Evolutionary conservation across 208 protist species (phyloP).

Genomic region (Crithidia acanthocephali): DNA sequence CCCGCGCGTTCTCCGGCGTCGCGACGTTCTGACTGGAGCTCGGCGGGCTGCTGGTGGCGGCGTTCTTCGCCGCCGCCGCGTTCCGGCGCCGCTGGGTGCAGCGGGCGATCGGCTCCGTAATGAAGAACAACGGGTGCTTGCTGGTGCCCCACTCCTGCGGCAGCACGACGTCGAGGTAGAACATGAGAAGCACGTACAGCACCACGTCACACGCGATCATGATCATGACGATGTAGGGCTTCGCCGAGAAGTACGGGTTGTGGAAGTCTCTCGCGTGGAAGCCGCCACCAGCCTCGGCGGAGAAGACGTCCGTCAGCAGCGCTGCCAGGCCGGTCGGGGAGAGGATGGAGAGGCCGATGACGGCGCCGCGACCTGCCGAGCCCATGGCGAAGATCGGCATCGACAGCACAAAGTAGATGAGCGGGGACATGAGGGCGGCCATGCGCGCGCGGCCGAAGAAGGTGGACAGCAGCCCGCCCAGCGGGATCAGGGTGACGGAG

Average conservation of each 20-base stretch:
- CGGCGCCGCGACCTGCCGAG: constrained; percentile 26
- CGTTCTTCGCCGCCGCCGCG: background rate
- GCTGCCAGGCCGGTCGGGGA: constrained; percentile 46
- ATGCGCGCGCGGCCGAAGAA: constrained; percentile 79
- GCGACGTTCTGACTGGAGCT: background rate
- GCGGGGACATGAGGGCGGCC: constrained; percentile 62
- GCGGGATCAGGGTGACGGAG: constrained; percentile 40
- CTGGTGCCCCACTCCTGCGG: constrained; percentile 68
- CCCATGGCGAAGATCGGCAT: constrained; percentile 48
- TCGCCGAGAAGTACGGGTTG: constrained; percentile 24
- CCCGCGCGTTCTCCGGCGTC: background rate
- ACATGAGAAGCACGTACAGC: constrained; percentile 63
- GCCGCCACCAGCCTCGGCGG: constrained; percentile 39
- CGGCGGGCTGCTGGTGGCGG: background rate
- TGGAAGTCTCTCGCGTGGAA: constrained; percentile 38
- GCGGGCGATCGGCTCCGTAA: constrained; percentile 45
- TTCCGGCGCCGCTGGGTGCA: constrained; percentile 15
- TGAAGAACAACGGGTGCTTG: constrained; percentile 68
- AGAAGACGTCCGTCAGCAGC: constrained; percentile 30
- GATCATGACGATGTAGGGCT: constrained; percentile 40
- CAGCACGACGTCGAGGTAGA: constrained; percentile 81
- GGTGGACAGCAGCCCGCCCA: constrained; percentile 48
- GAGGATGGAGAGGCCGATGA: constrained; percentile 38
- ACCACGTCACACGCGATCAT: constrained; percentile 46
- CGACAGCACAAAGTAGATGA: constrained; percentile 71